Percentiles rank a stretch among this genome's conserved stretches.
These are phyloP conservation scores for Rhododendron vialii DNA, from an alignment of 148 eudicot species.

Conservation along the genomic window DNA sequence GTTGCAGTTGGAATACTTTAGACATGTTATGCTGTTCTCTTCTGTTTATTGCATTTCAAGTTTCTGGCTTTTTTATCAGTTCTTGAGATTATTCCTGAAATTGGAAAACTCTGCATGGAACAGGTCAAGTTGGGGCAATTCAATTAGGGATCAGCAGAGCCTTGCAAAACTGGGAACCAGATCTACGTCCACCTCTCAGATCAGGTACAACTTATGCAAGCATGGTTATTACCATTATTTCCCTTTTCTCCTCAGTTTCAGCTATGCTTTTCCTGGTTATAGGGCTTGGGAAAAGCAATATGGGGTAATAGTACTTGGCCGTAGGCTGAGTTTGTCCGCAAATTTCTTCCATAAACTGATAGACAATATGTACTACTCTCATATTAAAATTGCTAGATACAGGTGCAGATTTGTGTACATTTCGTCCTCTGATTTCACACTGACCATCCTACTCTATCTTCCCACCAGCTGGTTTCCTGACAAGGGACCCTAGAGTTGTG, in stretches of 20 bases:
- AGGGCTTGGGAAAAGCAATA: background rate
- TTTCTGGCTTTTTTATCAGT: background rate
- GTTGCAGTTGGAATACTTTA: background rate
- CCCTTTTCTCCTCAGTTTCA: background rate
- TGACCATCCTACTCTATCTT: slow-evolving; percentile 7
- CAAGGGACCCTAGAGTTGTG: slow-evolving; percentile 82
- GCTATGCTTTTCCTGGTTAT: background rate
- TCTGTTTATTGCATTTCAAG: background rate
- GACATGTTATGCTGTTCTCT: background rate
- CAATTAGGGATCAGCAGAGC: slow-evolving; percentile 90
- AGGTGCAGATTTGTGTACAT: background rate
- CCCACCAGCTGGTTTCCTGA: slow-evolving; percentile 89
- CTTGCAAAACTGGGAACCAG: slow-evolving; percentile 92
- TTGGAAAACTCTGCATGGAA: slow-evolving; percentile 11
- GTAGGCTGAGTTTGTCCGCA: background rate
- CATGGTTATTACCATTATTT: background rate
- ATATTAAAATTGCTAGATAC: background rate
- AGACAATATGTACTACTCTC: background rate
- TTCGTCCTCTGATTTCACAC: background rate
- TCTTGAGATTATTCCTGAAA: background rate
- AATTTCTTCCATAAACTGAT: background rate
- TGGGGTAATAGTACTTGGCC: background rate
- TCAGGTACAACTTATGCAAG: slow-evolving; percentile 40
- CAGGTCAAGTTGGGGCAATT: slow-evolving; percentile 97
- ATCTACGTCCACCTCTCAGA: slow-evolving; percentile 77